Conservation (phyloP, 768 basidiomycete species). For the Tulasnella sp. region DNA sequence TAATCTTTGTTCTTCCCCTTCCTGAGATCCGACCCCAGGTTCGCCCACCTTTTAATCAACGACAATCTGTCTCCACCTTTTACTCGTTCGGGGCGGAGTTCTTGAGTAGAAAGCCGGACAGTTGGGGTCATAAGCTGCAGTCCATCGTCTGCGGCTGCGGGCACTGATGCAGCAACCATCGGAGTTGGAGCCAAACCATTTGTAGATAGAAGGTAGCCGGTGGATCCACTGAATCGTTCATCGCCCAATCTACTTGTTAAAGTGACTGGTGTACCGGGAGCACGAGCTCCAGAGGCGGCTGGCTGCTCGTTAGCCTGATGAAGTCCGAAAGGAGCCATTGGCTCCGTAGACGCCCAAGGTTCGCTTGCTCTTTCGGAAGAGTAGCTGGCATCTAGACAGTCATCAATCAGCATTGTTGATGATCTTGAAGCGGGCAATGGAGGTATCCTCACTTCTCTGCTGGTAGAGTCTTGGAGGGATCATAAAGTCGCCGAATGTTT, state of each 20-base stretch:
- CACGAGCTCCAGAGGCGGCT: background rate
- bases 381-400: background rate
- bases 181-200: background rate
- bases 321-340: background rate
- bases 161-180: background rate
- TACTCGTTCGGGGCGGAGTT: background rate
- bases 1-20: slow-evolving; percentile 1
- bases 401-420: background rate
- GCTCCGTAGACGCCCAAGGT: background rate
- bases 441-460: background rate
- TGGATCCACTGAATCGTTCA: background rate
- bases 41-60: background rate
- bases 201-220: background rate
- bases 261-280: background rate
- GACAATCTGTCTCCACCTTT: background rate
- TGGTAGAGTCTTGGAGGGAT: background rate
- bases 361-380: background rate
- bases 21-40: background rate
- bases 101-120: background rate
- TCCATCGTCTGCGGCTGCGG: background rate
- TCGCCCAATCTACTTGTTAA: background rate
- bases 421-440: background rate
- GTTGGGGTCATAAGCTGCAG: background rate
- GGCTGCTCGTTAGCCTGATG: background rate
- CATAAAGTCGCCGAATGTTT: background rate